phyloP scores from a whole-genome alignment of 2,329 filamentous ascomycete genomes.

The Herpomyces periplanetae region DNA sequence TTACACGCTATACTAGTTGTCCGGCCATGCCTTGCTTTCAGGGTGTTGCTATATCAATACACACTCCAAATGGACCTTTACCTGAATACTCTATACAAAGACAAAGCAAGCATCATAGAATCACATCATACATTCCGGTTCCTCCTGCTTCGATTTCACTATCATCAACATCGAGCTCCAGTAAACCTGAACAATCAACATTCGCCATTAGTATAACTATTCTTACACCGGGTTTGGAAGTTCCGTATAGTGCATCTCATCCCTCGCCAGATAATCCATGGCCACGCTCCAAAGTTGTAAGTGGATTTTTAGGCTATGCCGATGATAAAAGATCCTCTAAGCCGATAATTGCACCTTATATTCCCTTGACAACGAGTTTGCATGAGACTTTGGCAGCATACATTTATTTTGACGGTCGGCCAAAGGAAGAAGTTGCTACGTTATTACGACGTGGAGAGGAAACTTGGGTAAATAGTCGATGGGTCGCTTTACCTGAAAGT shows the following conservation, averaged over 20 bases:
- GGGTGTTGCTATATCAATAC: constrained; percentile 89
- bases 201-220: constrained; percentile 96
- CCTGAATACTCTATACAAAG: constrained; percentile 80
- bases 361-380: constrained; percentile 56
- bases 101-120: constrained; percentile 55
- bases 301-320: constrained; percentile 18
- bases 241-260: constrained; percentile 72
- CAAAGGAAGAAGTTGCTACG: constrained; percentile 87
- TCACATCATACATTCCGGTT: constrained; percentile 87
- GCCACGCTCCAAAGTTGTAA: constrained; percentile 45
- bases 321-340: constrained; percentile 13
- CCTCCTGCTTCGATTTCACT: constrained; percentile 58
- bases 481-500: constrained; percentile 66
- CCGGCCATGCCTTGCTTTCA: constrained; percentile 98
- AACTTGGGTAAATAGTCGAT: constrained; percentile 93
- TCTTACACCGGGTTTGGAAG: constrained; percentile 46
- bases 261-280: constrained; percentile 31
- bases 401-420: constrained; percentile 85
- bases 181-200: constrained; percentile 59
- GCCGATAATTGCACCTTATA: constrained; percentile 34
- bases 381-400: constrained; percentile 96
- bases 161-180: constrained; percentile 18
- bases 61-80: constrained; percentile 37
- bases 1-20: too few relatives aligned
- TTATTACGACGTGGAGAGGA: constrained; percentile 67